Percentiles rank a stretch among this genome's conserved stretches.
Evolutionary conservation across 768 basidiomycete genomes (phyloP).

Genomic region (Dentipellis fragilis): DNA sequence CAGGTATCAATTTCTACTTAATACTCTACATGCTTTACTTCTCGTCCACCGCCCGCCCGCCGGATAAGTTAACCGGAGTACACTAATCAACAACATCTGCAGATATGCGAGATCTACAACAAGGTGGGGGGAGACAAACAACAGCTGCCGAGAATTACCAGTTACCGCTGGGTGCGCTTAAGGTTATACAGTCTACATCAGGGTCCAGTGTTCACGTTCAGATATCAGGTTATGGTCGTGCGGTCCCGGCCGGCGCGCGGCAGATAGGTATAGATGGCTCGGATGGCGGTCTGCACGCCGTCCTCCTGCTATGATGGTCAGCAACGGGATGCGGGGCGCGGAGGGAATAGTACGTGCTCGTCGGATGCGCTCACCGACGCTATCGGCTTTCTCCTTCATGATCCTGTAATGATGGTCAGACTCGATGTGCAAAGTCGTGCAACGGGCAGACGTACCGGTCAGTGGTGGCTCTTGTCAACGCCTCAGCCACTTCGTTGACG

Average conservation of each 20-base stretch:
- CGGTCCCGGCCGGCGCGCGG: conserved; percentile 24
- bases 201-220: no score
- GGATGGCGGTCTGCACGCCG: conserved; percentile 48
- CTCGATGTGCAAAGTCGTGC: background rate
- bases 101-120: no score
- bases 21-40: no score
- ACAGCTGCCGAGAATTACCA: no score
- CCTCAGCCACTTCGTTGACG: conserved; percentile 39
- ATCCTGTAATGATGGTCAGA: conserved; percentile 20
- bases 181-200: no score
- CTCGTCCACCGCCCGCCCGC: no score
- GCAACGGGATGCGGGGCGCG: background rate
- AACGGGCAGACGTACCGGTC: conserved; percentile 29
- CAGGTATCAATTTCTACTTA: no score
- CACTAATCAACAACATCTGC: no score
- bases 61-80: no score
- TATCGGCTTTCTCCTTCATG: conserved; percentile 53
- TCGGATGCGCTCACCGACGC: conserved; percentile 34
- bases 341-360: conserved; percentile 17
- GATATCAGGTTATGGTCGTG: background rate
- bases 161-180: no score
- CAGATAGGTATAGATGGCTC: conserved; percentile 46
- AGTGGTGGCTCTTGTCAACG: conserved; percentile 44
- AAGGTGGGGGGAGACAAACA: no score
- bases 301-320: conserved; percentile 31